A percentile compares a stretch with the other conserved stretches of the same genome.
Conservation (phyloP, 2,329 filamentous ascomycete genomes). For the Teratosphaeria destructans region DNA sequence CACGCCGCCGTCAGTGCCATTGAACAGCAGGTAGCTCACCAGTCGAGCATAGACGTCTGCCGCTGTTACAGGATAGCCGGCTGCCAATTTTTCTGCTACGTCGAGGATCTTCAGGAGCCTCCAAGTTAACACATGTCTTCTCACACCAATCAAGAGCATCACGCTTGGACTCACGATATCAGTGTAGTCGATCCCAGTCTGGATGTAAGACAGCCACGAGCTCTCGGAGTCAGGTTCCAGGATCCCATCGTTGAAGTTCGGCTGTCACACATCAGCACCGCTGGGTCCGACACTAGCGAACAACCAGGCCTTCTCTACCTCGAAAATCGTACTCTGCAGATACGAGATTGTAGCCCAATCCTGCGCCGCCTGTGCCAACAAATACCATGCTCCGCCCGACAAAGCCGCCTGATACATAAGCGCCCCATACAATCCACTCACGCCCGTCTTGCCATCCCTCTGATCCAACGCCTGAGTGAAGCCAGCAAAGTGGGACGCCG, state of each 20-base stretch:
- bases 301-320: background rate
- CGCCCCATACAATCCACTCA: slow-evolving; percentile 32
- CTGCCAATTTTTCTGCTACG: slow-evolving; percentile 21
- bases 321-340: slow-evolving; percentile 28
- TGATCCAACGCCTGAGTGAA: slow-evolving; percentile 32
- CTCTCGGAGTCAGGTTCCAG: background rate
- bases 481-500: slow-evolving; percentile 26
- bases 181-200: background rate
- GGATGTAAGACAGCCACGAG: background rate
- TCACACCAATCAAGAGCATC: background rate
- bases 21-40: slow-evolving; percentile 25
- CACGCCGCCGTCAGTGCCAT: slow-evolving; percentile 23
- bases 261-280: background rate
- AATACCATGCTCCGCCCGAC: slow-evolving; percentile 33
- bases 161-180: background rate
- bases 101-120: background rate
- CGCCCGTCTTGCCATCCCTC: slow-evolving; percentile 28
- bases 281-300: background rate
- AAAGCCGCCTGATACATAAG: slow-evolving; percentile 34
- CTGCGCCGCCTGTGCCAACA: slow-evolving; percentile 32
- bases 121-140: background rate
- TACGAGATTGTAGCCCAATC: slow-evolving; percentile 32
- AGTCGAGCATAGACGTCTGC: slow-evolving; percentile 27
- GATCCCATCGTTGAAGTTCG: background rate
- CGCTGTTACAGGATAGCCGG: slow-evolving; percentile 26